Conservation (phyloP, 768 basidiomycete species). For the Lactarius deliciosus region DNA sequence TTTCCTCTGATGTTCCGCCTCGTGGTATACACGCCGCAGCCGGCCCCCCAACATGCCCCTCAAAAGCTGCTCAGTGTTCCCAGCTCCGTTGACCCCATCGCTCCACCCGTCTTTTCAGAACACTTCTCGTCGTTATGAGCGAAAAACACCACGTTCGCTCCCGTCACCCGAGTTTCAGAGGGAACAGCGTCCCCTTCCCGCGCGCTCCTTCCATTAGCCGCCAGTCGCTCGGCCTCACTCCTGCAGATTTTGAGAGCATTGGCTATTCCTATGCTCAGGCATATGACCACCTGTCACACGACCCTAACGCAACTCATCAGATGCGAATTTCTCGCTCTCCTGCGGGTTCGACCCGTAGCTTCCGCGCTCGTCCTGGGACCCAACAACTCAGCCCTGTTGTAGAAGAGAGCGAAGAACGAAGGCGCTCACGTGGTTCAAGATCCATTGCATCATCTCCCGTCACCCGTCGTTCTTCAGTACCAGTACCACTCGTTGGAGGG, state of each 20-base stretch:
- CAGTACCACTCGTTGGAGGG: slow-evolving; percentile 4
- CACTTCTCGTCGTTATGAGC: slow-evolving; percentile 23
- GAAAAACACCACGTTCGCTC: slow-evolving; percentile 17
- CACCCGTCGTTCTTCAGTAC: slow-evolving; percentile 12
- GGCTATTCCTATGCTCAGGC: slow-evolving; percentile 29
- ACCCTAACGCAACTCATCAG: slow-evolving; percentile 18
- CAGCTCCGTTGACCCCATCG: slow-evolving; percentile 19
- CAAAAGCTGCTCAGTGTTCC: slow-evolving; percentile 27
- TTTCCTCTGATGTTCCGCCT: slow-evolving; percentile 13
- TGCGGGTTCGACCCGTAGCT: slow-evolving; percentile 26
- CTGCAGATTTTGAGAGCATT: slow-evolving; percentile 20
- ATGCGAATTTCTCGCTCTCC: slow-evolving; percentile 24
- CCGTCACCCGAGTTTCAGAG: slow-evolving; percentile 10
- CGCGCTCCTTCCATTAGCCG: slow-evolving; percentile 25
- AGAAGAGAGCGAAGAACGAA: slow-evolving; percentile 28
- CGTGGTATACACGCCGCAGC: slow-evolving; percentile 28
- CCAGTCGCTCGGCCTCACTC: slow-evolving; percentile 25
- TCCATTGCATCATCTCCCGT: slow-evolving; percentile 15
- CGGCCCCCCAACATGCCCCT: slow-evolving; percentile 25
- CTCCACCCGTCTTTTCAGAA: slow-evolving; percentile 19
- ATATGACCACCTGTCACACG: slow-evolving; percentile 21
- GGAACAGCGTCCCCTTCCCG: slow-evolving; percentile 28
- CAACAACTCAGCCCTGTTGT: slow-evolving; percentile 30
- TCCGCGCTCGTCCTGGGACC: slow-evolving; percentile 19
- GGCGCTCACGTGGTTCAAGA: slow-evolving; percentile 25